phyloP scores from a whole-genome alignment of 2,329 filamentous ascomycete genomes.

The Alternaria dauci region DNA sequence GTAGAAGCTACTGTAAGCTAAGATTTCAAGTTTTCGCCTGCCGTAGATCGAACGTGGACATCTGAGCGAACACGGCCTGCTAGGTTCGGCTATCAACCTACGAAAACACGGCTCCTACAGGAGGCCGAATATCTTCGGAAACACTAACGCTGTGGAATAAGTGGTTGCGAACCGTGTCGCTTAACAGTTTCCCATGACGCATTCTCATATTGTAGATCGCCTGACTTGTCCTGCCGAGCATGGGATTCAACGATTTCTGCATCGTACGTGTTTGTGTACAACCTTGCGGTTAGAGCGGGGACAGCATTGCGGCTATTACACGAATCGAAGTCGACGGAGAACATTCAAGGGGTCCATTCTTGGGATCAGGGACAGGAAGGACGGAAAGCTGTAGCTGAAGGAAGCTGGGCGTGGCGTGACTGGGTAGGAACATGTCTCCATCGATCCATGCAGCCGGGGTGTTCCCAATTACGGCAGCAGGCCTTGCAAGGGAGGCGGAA shows the following conservation, averaged over 20 bases:
- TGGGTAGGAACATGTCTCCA: constrained; percentile 1
- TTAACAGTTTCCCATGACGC: constrained; percentile 3
- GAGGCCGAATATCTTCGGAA: constrained; percentile 13
- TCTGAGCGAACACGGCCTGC: constrained; percentile 3
- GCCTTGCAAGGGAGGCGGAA: neutral
- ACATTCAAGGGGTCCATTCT: neutral
- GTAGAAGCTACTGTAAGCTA: neutral
- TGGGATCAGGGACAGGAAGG: neutral
- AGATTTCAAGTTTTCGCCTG: neutral
- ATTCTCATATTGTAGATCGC: neutral
- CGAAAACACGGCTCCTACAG: neutral
- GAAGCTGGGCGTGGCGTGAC: neutral
- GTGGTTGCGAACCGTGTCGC: neutral
- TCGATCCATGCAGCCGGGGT: neutral
- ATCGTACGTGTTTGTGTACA: neutral
- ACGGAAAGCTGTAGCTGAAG: neutral
- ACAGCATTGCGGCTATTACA: neutral
- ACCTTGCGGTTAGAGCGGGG: neutral
- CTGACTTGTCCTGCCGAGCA: neutral
- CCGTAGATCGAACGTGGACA: constrained; percentile 16
- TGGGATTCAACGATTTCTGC: neutral
- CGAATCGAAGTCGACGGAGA: neutral
- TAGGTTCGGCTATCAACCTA: neutral
- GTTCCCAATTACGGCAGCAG: constrained; percentile 3
- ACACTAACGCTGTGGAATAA: neutral